These are phyloP conservation scores for Hortiboletus rubellus DNA, from an alignment of 1,284 basidiomycete species.

Conservation along the genomic window DNA sequence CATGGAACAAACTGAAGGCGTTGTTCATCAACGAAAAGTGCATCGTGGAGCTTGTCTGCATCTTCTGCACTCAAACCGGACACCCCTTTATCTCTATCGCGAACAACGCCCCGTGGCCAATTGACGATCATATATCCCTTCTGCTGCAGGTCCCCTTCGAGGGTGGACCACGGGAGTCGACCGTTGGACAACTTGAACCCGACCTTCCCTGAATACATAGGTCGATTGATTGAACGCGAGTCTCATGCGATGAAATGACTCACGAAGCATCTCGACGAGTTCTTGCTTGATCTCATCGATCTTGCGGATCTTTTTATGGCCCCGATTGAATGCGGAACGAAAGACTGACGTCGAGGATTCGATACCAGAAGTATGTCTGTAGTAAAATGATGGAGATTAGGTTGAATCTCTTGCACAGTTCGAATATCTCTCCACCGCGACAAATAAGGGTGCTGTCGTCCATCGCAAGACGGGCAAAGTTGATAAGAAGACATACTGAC, in stretches of 20 bases:
- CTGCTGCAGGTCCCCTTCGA: neutral
- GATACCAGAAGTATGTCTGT: neutral
- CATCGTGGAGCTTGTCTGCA: conserved; percentile 1
- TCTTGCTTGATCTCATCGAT: conserved; percentile 6
- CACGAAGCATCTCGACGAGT: conserved; percentile 19
- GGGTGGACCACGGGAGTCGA: conserved; percentile 12
- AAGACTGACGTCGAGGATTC: neutral
- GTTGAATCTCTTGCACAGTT: too few relatives aligned
- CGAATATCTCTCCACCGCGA: too few relatives aligned
- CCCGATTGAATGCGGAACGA: neutral
- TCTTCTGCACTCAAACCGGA: conserved; percentile 5
- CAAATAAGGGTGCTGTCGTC: too few relatives aligned
- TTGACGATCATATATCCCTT: conserved; percentile 5
- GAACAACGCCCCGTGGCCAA: conserved; percentile 6
- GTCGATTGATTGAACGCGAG: too few relatives aligned
- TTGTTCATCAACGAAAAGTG: neutral
- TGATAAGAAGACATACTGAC: neutral
- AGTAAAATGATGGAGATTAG: too few relatives aligned
- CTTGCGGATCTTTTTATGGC: neutral
- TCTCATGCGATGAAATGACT: neutral
- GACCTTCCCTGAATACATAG: too few relatives aligned
- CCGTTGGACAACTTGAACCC: neutral
- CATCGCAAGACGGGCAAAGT: too few relatives aligned
- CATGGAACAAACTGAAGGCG: conserved; percentile 4
- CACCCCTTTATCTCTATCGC: conserved; percentile 8